A percentile compares a stretch with the other conserved stretches of the same genome.
Evolutionary conservation across 139 green algal species (phyloP).

Genomic region (Coelastrella sp.): DNA sequence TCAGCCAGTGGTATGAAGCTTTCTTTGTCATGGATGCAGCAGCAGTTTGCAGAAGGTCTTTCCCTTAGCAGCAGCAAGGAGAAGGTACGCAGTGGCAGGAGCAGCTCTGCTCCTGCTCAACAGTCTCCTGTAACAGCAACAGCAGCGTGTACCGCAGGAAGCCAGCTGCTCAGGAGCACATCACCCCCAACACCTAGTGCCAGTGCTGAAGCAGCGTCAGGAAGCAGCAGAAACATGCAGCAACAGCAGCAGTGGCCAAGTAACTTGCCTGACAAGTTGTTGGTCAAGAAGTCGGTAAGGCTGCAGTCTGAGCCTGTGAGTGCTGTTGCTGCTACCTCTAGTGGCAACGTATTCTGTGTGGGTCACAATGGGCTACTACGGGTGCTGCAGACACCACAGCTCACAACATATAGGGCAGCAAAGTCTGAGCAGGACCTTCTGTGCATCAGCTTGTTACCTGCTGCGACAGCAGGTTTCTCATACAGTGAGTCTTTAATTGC

Average conservation of each 20-base stretch:
- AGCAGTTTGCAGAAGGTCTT: conserved; percentile 45
- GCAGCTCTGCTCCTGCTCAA: not conserved
- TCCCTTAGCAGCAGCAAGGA: conserved; percentile 16
- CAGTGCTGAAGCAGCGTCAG: not conserved
- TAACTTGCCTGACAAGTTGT: conserved; percentile 42
- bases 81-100: not conserved
- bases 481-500: not conserved
- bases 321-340: conserved; percentile 48
- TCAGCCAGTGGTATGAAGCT: conserved; percentile 15
- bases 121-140: not conserved
- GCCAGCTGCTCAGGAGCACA: not conserved
- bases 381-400: conserved; percentile 52
- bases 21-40: conserved; percentile 49
- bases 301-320: conserved; percentile 56
- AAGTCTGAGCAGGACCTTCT: conserved; percentile 60
- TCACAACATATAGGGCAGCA: conserved; percentile 47
- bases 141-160: not conserved
- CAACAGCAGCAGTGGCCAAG: conserved; percentile 14
- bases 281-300: not conserved
- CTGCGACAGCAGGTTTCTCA: not conserved
- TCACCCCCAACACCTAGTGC: not conserved
- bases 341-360: conserved; percentile 50
- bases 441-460: conserved; percentile 63
- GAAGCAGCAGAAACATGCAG: conserved; percentile 51
- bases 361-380: conserved; percentile 61